Evolutionary conservation across 805 yeast genomes (phyloP).

Genomic region (Isabelozyma heimii): DNA sequence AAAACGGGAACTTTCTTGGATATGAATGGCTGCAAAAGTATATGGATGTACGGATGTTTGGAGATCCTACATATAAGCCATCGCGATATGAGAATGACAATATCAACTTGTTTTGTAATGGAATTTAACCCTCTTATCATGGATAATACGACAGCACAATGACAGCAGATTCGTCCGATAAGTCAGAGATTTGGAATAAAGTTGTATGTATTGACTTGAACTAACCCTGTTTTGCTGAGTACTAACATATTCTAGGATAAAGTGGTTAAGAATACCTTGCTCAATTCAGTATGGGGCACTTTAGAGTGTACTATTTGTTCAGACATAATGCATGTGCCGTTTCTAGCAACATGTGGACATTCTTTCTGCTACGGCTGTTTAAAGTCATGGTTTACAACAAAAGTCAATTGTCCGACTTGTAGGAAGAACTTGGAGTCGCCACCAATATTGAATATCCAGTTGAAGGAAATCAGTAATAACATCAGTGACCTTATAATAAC

Average conservation of each 20-base stretch:
- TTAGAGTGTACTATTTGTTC: constrained; percentile 66
- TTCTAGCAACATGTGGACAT: constrained; percentile 67
- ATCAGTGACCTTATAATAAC: constrained; percentile 39
- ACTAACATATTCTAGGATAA: constrained; percentile 19
- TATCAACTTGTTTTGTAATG: not conserved
- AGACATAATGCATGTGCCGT: constrained; percentile 66
- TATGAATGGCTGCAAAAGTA: not conserved
- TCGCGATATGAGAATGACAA: not conserved
- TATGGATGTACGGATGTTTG: not conserved
- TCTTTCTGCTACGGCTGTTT: constrained; percentile 68
- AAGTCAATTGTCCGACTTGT: constrained; percentile 68
- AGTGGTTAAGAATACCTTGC: constrained; percentile 16
- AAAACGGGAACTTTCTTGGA: too few relatives aligned
- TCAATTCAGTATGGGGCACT: constrained; percentile 23
- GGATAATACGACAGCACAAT: not conserved
- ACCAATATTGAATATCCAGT: constrained; percentile 53
- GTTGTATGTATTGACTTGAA: not conserved
- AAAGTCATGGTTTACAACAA: constrained; percentile 58
- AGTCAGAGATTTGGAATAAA: not conserved
- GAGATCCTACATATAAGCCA: not conserved
- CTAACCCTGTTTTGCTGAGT: not conserved
- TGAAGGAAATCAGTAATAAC: constrained; percentile 44
- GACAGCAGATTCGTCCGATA: not conserved
- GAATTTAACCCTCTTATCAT: not conserved
- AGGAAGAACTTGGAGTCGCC: constrained; percentile 44